Percentiles rank a stretch among this genome's conserved stretches.
phyloP scores from a whole-genome alignment of 306 rosid genomes.

The Cucumis melo region DNA sequence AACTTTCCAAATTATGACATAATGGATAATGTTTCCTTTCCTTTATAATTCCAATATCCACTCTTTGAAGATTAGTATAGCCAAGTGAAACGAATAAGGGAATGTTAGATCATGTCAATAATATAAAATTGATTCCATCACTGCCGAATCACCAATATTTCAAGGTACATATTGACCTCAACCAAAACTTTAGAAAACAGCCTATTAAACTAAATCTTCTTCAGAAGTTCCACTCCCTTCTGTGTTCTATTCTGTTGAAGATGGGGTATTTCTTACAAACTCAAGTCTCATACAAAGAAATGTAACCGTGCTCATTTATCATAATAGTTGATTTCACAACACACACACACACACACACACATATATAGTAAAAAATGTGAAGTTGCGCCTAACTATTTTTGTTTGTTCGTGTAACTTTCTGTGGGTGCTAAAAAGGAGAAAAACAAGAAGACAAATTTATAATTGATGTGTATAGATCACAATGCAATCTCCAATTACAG shows the following conservation, averaged over 20 bases:
- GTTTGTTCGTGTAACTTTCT: background rate
- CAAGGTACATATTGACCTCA: background rate
- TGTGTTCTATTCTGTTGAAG: background rate
- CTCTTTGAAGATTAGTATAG: background rate
- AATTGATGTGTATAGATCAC: background rate
- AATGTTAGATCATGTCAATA: background rate
- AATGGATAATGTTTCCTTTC: background rate
- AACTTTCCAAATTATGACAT: background rate
- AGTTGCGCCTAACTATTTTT: background rate
- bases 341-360: background rate
- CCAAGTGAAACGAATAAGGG: background rate
- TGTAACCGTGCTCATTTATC: background rate
- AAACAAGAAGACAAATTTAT: background rate
- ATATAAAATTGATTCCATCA: background rate
- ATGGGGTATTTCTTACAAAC: background rate
- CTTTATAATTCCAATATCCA: background rate
- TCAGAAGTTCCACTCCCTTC: background rate
- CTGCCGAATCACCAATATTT: background rate
- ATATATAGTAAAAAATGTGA: background rate
- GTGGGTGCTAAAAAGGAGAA: background rate
- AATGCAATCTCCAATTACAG: background rate
- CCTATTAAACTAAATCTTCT: background rate
- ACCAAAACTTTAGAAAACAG: background rate
- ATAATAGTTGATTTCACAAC: background rate
- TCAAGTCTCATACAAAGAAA: background rate